Evolutionary conservation across 495 filamentous ascomycete genomes (phyloP), one percentile per base, ranked within the genome.

Genomic region (Venustampulla echinocandica): DNA sequence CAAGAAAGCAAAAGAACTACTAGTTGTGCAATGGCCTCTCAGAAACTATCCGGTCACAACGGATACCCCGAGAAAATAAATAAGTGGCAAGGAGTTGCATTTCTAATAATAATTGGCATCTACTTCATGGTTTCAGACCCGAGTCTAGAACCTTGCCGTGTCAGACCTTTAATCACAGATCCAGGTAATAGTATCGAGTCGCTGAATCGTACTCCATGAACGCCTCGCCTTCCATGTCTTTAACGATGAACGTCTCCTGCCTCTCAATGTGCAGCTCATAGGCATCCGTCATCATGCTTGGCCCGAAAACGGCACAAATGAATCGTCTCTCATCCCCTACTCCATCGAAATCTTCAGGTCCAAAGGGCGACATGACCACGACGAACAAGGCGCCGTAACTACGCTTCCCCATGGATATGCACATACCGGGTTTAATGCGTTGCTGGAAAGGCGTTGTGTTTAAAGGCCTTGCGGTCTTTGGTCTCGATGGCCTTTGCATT

Each of bases 131-230:
- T n/a, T n/a, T n/a, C n/a, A n/a, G n/a, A n/a, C n/a, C n/a, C n/a
- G n/a, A n/a, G n/a, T n/a, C n/a, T n/a, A n/a, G n/a, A n/a, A n/a
- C n/a, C n/a, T n/a, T n/a, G n/a, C n/a, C n/a, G n/a, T n/a, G n/a
- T n/a, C n/a, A n/a, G n/a, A n/a, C n/a, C n/a, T n/a, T n/a, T n/a
- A n/a, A n/a, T n/a, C n/a, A n/a, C n/a, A n/a, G n/a, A n/a, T 30
- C 27, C 53, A 64, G 57, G 44, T 64, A 61, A 55, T 61, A 66
- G 41, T 64, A 70, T 45, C 67, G 47, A 21, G 64, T 64, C 1
- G 53, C 58, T 19, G 48, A 24, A 58, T 69, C 66, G 53, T 62
- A 69, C 56, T 70, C 64, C 47, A 68, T 44, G 28, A 64, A 27
- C 21, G 64, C 59, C 49, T 69, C 66, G 2, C 19, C 50, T 44